These are phyloP conservation scores for Penicillium italicum DNA, from an alignment of 2,329 filamentous ascomycete genomes.

Conservation along the genomic window DNA sequence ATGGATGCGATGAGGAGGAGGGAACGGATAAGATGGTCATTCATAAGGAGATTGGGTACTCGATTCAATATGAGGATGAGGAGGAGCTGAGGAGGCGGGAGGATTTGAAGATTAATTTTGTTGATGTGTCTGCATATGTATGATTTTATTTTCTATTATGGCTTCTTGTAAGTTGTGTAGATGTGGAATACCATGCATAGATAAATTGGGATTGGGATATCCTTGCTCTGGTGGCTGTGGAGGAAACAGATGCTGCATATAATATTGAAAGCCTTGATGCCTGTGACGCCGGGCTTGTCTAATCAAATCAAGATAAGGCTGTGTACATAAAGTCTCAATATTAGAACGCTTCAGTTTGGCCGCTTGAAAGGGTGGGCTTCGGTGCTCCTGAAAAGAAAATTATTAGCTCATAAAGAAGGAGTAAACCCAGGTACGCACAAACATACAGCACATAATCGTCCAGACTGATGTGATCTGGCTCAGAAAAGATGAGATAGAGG, in stretches of 20 bases:
- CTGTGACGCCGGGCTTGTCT: neutral
- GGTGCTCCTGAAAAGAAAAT: slow-evolving; percentile 32
- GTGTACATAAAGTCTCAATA: neutral
- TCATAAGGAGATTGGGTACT: slow-evolving; percentile 33
- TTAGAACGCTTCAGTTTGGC: slow-evolving; percentile 4
- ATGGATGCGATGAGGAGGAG: slow-evolving; percentile 12
- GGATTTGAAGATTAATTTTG: slow-evolving; percentile 5
- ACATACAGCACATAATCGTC: slow-evolving; percentile 46
- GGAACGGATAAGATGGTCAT: slow-evolving; percentile 31
- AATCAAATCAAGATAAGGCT: neutral
- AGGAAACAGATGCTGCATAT: neutral
- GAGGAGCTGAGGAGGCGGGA: slow-evolving; percentile 10
- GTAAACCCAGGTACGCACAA: neutral
- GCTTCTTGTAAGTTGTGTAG: neutral
- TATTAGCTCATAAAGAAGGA: neutral
- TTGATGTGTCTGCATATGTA: slow-evolving; percentile 19
- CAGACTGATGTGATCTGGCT: slow-evolving; percentile 39
- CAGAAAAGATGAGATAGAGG: slow-evolving; percentile 45
- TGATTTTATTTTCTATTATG: neutral
- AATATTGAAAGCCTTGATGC: neutral
- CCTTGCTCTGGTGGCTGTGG: neutral
- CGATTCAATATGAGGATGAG: slow-evolving; percentile 29
- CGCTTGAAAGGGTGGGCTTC: slow-evolving; percentile 41
- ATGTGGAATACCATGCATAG: neutral
- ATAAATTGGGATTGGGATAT: no score